These are phyloP conservation scores for Beauveria rudraprayagi DNA, from an alignment of 2,329 filamentous ascomycete genomes.

Conservation along the genomic window DNA sequence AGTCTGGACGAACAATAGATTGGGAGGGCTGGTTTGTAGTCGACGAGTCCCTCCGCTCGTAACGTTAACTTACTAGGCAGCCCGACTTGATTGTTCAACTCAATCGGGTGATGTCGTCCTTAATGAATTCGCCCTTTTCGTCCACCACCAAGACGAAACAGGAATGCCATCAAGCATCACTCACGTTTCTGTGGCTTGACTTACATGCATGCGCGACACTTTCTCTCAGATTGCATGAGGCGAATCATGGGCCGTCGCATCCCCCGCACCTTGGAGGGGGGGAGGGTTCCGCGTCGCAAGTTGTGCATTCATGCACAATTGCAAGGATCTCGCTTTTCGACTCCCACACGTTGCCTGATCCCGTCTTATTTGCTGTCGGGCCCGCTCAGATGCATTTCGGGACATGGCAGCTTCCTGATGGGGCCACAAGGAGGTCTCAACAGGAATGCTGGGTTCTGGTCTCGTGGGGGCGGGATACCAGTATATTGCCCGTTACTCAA, in stretches of 20 bases:
- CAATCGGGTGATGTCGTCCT: too few relatives aligned
- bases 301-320: background rate
- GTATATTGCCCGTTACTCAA: background rate
- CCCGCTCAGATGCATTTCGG: background rate
- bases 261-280: background rate
- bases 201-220: background rate
- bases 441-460: background rate
- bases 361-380: background rate
- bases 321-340: background rate
- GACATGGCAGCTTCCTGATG: background rate
- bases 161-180: background rate
- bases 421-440: background rate
- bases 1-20: background rate
- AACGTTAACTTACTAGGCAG: conserved; percentile 4
- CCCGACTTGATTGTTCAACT: background rate
- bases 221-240: background rate
- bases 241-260: background rate
- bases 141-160: background rate
- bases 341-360: background rate
- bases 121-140: background rate
- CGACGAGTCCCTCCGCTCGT: background rate
- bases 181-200: background rate
- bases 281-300: too few relatives aligned
- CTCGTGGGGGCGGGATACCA: background rate
- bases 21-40: background rate